These are phyloP conservation scores for Guillardia theta DNA, from an alignment of 78 protist species.

Conservation along the genomic window DNA sequence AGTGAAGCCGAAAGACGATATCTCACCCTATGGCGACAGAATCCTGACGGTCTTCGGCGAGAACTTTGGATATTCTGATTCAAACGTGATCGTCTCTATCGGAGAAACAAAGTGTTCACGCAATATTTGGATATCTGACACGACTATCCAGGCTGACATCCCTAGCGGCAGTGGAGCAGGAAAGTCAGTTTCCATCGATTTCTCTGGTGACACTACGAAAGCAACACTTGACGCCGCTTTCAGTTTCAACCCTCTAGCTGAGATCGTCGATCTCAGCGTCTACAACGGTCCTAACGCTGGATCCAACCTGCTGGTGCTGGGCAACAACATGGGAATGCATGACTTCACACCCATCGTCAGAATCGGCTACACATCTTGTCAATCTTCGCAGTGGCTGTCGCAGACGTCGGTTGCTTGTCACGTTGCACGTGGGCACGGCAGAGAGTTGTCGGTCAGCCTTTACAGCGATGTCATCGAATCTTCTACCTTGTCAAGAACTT, in stretches of 20 bases:
- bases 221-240: neutral
- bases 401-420: neutral
- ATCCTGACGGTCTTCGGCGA: neutral
- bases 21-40: neutral
- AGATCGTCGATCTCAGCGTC: neutral
- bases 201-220: neutral
- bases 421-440: neutral
- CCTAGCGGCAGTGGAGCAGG: neutral
- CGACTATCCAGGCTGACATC: neutral
- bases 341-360: neutral
- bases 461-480: neutral
- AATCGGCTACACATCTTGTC: neutral
- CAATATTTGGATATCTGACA: neutral
- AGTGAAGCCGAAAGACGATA: neutral
- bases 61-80: neutral
- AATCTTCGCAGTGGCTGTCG: neutral
- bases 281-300: neutral
- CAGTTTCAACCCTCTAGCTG: neutral
- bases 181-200: neutral
- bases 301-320: neutral
- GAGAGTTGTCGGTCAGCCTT: neutral
- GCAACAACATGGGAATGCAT: neutral
- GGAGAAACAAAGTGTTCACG: neutral
- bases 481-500: too few species aligned
- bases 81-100: neutral